Evolutionary conservation across 495 filamentous ascomycete genomes (phyloP).

Genomic region (Daldinia decipiens): DNA sequence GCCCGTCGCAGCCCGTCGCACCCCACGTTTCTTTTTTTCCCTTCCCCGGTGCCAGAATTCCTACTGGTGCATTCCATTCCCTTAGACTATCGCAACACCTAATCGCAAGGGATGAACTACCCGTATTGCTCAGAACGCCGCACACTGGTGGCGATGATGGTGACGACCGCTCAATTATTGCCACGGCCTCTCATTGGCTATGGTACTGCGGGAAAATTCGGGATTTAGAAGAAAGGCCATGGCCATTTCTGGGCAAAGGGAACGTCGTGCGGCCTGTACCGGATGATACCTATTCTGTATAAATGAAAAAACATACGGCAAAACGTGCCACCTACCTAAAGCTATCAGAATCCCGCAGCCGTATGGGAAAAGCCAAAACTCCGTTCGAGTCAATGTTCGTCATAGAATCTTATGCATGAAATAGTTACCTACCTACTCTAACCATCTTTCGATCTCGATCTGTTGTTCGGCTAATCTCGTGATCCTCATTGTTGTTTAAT

Average conservation of each 20-base stretch:
- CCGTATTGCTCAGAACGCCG: conserved; percentile 12
- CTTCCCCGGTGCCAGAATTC: conserved; percentile 13
- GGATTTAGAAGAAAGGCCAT: conserved; percentile 25
- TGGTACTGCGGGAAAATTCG: conserved; percentile 22
- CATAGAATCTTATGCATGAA: not conserved
- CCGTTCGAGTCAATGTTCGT: not conserved
- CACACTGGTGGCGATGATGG: conserved; percentile 20
- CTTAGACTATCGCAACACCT: conserved; percentile 44
- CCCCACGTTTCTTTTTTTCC: conserved; percentile 35
- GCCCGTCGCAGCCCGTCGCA: conserved; percentile 6
- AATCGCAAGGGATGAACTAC: conserved; percentile 30
- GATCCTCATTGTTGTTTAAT: not conserved
- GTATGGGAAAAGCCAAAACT: conserved; percentile 4
- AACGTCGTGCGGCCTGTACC: not conserved
- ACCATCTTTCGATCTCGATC: not conserved
- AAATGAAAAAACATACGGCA: conserved; percentile 15
- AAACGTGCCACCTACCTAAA: conserved; percentile 3
- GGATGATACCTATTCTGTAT: conserved; percentile 2
- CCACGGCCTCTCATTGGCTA: conserved; percentile 22
- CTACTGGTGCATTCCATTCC: conserved; percentile 42
- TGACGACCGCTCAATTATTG: conserved; percentile 13
- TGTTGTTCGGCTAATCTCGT: not conserved
- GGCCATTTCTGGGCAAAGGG: conserved; percentile 12
- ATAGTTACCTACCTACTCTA: not conserved
- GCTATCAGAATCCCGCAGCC: conserved; percentile 3